Evolutionary conservation across 176 grass and related monocot genomes (phyloP).

Genomic region (Carex kokanica): DNA sequence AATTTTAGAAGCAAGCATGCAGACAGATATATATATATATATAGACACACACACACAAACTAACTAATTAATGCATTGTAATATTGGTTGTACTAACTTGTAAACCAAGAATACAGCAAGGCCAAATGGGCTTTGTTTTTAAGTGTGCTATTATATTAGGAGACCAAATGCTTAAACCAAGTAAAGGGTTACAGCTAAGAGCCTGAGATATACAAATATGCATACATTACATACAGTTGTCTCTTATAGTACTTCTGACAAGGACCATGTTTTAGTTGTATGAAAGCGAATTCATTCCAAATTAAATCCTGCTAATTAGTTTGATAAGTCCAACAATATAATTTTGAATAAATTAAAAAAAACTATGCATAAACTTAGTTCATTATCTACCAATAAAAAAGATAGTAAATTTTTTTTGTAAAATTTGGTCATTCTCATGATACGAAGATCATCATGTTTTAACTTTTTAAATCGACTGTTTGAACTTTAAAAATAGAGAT

Average conservation of each 20-base stretch:
- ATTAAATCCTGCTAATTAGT: background rate
- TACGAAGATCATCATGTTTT: too few relatives aligned
- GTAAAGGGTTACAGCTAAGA: constrained; percentile 27
- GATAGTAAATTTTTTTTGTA: too few relatives aligned
- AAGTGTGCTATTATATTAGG: constrained; percentile 9
- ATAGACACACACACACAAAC: background rate
- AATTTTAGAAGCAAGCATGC: background rate
- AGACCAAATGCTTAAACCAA: constrained; percentile 23
- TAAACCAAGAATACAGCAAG: background rate
- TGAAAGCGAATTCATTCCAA: background rate
- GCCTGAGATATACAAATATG: background rate
- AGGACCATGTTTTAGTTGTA: background rate
- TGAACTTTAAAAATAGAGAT: too few relatives aligned
- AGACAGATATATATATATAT: too few relatives aligned
- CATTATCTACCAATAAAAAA: too few relatives aligned
- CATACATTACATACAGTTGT: background rate
- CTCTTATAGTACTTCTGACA: constrained; percentile 3
- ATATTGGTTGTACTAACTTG: constrained; percentile 15
- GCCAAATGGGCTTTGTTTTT: background rate
- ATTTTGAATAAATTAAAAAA: background rate
- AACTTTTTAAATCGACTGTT: too few relatives aligned
- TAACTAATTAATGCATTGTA: background rate
- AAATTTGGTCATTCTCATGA: too few relatives aligned
- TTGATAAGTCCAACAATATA: background rate
- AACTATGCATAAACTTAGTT: too few relatives aligned